Conservation (phyloP, 257 asterid genomes). For the Gentiana macrophylla region DNA sequence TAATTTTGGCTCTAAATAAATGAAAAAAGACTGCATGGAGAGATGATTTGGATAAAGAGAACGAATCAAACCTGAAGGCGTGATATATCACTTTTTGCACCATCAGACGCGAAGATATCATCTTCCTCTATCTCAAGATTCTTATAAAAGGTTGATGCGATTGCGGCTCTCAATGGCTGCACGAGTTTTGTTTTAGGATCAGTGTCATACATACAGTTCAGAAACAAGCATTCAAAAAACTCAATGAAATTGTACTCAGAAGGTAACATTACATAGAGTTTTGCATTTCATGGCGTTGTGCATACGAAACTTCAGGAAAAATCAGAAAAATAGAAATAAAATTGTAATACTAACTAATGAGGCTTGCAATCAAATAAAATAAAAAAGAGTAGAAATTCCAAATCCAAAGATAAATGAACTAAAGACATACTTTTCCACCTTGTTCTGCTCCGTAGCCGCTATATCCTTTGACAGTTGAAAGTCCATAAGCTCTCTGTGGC, state of each 20-base stretch:
- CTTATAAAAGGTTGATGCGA: conserved; percentile 76
- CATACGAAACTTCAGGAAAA: too few relatives aligned
- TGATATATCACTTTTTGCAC: conserved; percentile 98
- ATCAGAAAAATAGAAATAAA: not conserved
- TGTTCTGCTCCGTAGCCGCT: conserved; percentile 98
- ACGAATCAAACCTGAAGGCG: conserved; percentile 67
- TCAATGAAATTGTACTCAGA: too few relatives aligned
- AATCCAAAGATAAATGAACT: not conserved
- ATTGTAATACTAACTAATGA: not conserved
- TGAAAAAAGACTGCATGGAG: too few relatives aligned
- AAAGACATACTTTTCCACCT: conserved; percentile 70
- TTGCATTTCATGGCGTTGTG: too few relatives aligned
- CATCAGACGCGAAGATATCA: conserved; percentile 96
- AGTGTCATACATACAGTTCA: too few relatives aligned
- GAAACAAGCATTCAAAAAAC: too few relatives aligned
- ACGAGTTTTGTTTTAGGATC: not conserved
- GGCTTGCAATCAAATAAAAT: not conserved
- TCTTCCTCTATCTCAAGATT: conserved; percentile 77
- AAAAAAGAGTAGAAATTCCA: not conserved
- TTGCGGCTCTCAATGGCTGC: conserved; percentile 81
- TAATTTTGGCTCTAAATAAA: not conserved
- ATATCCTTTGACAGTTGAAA: conserved; percentile 83
- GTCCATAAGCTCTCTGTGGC: conserved; percentile 51
- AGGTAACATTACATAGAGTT: too few relatives aligned
- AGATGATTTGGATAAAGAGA: not conserved